Percentiles rank a stretch among this genome's conserved stretches.
Conservation (phyloP, 371 early-diverging fungal genomes). For the Globomyces sp. region DNA sequence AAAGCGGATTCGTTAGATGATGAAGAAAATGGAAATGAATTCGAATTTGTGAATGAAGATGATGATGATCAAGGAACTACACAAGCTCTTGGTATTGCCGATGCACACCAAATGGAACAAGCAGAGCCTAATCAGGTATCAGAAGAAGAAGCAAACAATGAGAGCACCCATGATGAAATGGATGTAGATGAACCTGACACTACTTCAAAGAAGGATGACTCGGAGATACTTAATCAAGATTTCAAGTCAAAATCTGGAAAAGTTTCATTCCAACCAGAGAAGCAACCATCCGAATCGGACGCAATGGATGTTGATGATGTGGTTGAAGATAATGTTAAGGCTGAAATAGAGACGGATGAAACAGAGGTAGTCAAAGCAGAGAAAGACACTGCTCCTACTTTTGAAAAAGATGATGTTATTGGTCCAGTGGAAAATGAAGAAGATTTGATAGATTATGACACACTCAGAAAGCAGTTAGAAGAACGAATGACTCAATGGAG, state of each 20-base stretch:
- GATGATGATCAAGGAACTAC: constrained; percentile 65
- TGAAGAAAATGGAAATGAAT: constrained; percentile 45
- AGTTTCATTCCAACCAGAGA: constrained; percentile 2
- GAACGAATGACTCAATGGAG: constrained; percentile 53
- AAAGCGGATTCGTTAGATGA: constrained; percentile 21
- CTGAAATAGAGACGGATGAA: background rate
- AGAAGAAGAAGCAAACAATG: constrained; percentile 45
- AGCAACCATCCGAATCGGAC: constrained; percentile 35
- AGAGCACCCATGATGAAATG: constrained; percentile 41
- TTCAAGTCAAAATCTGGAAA: background rate
- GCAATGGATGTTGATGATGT: constrained; percentile 34
- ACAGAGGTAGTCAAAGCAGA: background rate
- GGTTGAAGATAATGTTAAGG: background rate
- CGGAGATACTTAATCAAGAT: background rate
- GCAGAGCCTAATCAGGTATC: constrained; percentile 54
- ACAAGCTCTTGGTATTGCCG: constrained; percentile 76
- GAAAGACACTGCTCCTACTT: background rate
- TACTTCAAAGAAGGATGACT: background rate
- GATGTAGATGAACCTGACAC: constrained; percentile 24
- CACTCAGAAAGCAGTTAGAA: constrained; percentile 54
- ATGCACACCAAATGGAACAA: constrained; percentile 69
- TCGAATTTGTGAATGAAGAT: constrained; percentile 77
- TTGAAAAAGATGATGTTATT: background rate
- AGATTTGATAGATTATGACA: constrained; percentile 39
- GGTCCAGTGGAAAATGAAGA: background rate